Conservation (phyloP, 495 filamentous ascomycete genomes). For the Lichina pygmaea region DNA sequence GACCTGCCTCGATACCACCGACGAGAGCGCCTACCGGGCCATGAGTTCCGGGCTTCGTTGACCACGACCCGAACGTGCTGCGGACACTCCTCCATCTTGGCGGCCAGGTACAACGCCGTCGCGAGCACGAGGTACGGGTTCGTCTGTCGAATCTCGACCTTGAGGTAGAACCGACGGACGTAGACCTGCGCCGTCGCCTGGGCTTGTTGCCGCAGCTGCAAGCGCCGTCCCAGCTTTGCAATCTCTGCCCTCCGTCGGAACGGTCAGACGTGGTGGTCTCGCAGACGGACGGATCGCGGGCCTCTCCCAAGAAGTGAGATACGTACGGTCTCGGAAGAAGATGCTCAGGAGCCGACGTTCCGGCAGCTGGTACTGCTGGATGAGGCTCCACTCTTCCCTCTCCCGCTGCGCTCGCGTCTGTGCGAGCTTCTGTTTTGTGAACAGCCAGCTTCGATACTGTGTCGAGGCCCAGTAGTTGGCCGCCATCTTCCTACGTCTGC, state of each 20-base stretch:
- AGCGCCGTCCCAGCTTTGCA: slow-evolving; percentile 51
- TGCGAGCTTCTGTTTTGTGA: slow-evolving; percentile 50
- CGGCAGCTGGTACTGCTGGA: slow-evolving; percentile 59
- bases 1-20: not conserved
- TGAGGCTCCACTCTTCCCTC: slow-evolving; percentile 37
- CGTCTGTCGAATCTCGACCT: slow-evolving; percentile 71
- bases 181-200: slow-evolving; percentile 90
- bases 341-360: slow-evolving; percentile 63
- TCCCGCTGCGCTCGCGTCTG: slow-evolving; percentile 46
- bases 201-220: slow-evolving; percentile 60
- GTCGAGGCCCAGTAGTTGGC: slow-evolving; percentile 94
- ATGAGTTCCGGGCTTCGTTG: slow-evolving; percentile 59
- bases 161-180: slow-evolving; percentile 76
- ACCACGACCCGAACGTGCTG: slow-evolving; percentile 83
- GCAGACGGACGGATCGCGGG: not conserved
- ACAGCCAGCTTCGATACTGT: slow-evolving; percentile 73
- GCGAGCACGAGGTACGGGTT: slow-evolving; percentile 82
- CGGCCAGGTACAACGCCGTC: slow-evolving; percentile 82
- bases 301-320: no score
- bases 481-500: slow-evolving; percentile 30
- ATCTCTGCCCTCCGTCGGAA: slow-evolving; percentile 27
- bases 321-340: slow-evolving; percentile 69
- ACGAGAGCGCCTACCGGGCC: slow-evolving; percentile 33
- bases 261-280: not conserved
- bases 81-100: slow-evolving; percentile 96